Evolutionary conservation across 768 basidiomycete species (phyloP).

Genomic region (Boletus reticulatus): DNA sequence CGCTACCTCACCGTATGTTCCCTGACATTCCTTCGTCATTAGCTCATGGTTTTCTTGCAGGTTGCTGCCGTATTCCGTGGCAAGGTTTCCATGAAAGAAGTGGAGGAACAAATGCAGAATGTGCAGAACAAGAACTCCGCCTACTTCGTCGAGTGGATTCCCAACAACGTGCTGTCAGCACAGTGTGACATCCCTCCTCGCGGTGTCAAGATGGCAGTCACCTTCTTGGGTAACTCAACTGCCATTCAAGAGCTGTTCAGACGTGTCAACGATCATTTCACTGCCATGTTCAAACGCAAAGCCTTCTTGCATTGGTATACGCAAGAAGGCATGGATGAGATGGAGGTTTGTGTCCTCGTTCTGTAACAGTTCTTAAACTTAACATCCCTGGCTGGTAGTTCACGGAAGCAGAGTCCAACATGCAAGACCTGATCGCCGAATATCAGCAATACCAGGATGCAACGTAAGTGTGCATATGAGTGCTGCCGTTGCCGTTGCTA

Average conservation of each 20-base stretch:
- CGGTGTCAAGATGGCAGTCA: slow-evolving; percentile 94
- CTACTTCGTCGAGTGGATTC: slow-evolving; percentile 99
- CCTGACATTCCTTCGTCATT: not conserved
- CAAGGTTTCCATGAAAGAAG: slow-evolving; percentile 99
- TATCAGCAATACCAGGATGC: slow-evolving; percentile 97
- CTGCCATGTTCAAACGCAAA: slow-evolving; percentile 99
- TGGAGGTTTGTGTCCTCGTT: slow-evolving; percentile 58
- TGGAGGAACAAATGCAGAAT: slow-evolving; percentile 98
- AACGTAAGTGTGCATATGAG: slow-evolving; percentile 55
- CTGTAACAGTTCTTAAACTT: not conserved
- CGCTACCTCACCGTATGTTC: slow-evolving; percentile 87
- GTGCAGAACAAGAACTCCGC: slow-evolving; percentile 97
- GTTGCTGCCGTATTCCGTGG: slow-evolving; percentile 98
- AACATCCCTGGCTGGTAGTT: slow-evolving; percentile 44
- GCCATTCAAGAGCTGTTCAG: slow-evolving; percentile 98
- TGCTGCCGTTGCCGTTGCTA: slow-evolving; percentile 8
- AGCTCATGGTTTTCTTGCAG: slow-evolving; percentile 30
- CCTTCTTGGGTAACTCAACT: slow-evolving; percentile 97
- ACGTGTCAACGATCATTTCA: slow-evolving; percentile 98
- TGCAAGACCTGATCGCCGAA: slow-evolving; percentile 98
- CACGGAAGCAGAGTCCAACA: slow-evolving; percentile 98
- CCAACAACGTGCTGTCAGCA: slow-evolving; percentile 97
- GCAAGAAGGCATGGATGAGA: slow-evolving; percentile 99
- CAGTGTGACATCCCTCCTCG: slow-evolving; percentile 98
- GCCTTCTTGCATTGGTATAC: slow-evolving; percentile 99